Evolutionary conservation across 1,284 basidiomycete species (phyloP), one percentile per base, ranked within the genome.

Genomic region (Rugosomyces carneus): DNA sequence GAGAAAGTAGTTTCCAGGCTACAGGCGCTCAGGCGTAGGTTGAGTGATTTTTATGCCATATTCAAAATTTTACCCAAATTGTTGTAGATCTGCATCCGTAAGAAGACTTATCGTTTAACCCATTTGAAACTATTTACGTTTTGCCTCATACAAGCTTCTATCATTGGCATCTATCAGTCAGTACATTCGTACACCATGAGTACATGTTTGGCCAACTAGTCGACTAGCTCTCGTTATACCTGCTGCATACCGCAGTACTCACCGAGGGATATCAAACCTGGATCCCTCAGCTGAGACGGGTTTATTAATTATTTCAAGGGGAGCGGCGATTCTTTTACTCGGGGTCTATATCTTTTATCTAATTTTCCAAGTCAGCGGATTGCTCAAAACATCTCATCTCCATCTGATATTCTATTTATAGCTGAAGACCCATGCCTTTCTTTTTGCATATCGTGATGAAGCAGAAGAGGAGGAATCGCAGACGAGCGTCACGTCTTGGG

Each of bases 11-110:
- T 35, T 95, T 95, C 68, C 79, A 85, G 56, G 76, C 76, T 19
- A 91, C 87, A 11, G 91, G 87, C 23, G 90, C 92, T 5, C 92
- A 93, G 70, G 81, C 90, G 72, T 91, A 66, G 59, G 84, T 77
- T 37, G 45, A 34, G n/a, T n/a, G n/a, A n/a, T n/a, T n/a, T 11
- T 49, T 54, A 47, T 44, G 55, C 23, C 15, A 52, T 45, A 37
- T 58, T 13, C 15, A 50, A 34, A 39, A 11, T 23, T 26, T 45
- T 20, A 53, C 3, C 31, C 44, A 53, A 32, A 34, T 23, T 37
- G 52, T 36, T 45, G 34, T 57, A 83, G 78, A 52, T 78, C 73
- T 45, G 77, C 78, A 53, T 86, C 82, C 53, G 81, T 84, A 67
- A 52, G 77, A 34, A 18, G 2, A n/a, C 31, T 7, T 15, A 3